Conservation (phyloP, 2,329 filamentous ascomycete genomes). For the Alternaria hordeiaustralica region DNA sequence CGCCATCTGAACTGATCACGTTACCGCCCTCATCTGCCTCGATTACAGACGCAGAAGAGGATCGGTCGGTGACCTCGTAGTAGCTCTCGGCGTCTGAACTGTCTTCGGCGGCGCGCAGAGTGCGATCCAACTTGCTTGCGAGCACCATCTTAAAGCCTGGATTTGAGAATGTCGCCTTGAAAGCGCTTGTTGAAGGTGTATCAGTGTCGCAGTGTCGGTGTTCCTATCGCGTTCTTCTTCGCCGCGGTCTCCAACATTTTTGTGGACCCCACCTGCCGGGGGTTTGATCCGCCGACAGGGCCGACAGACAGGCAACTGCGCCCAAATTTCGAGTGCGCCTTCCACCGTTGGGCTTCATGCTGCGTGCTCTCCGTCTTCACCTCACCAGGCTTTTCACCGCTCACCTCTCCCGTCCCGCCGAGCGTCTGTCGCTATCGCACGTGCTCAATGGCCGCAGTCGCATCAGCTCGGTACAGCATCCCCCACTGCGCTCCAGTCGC, state of each 20-base stretch:
- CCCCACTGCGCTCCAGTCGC: slow-evolving; percentile 31
- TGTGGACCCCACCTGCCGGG: slow-evolving; percentile 18
- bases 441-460: slow-evolving; percentile 35
- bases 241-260: slow-evolving; percentile 20
- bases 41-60: slow-evolving; percentile 49
- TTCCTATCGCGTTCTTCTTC: neutral
- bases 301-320: slow-evolving; percentile 20
- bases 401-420: slow-evolving; percentile 11
- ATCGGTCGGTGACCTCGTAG: slow-evolving; percentile 50
- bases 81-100: slow-evolving; percentile 48
- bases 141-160: slow-evolving; percentile 36
- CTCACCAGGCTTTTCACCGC: slow-evolving; percentile 8
- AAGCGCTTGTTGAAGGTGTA: neutral
- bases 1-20: slow-evolving; percentile 45
- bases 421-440: slow-evolving; percentile 16
- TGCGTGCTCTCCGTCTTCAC: slow-evolving; percentile 15
- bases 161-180: neutral
- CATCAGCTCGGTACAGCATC: slow-evolving; percentile 32
- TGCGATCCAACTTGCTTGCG: slow-evolving; percentile 44
- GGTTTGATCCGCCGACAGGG: slow-evolving; percentile 15
- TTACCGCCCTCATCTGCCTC: slow-evolving; percentile 46
- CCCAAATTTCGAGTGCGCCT: slow-evolving; percentile 1
- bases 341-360: slow-evolving; percentile 17
- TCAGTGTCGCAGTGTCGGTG: neutral
- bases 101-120: slow-evolving; percentile 44